Conservation (phyloP, 495 filamentous ascomycete species). For the Aspergillus mulundensis region DNA sequence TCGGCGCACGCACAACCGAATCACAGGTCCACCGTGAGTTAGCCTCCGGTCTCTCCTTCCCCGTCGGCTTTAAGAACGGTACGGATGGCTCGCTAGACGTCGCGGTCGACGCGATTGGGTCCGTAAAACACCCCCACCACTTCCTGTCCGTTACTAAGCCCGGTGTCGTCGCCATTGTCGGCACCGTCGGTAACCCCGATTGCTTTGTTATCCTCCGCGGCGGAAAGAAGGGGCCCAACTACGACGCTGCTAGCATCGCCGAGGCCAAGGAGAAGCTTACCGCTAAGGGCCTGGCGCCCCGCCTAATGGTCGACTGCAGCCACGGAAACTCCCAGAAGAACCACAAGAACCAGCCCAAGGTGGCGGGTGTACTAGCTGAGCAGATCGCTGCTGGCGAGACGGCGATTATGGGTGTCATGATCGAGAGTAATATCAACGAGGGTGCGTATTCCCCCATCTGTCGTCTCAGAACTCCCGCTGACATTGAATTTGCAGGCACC, state of each 20-base stretch:
- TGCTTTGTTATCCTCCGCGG: slow-evolving; percentile 97
- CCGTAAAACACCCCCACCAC: slow-evolving; percentile 89
- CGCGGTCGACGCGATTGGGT: slow-evolving; percentile 94
- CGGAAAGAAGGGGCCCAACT: slow-evolving; percentile 92
- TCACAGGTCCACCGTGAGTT: slow-evolving; percentile 93
- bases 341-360: slow-evolving; percentile 96
- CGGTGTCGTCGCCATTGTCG: slow-evolving; percentile 92
- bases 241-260: slow-evolving; percentile 76
- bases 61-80: slow-evolving; percentile 99
- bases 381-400: slow-evolving; percentile 82
- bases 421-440: slow-evolving; percentile 95
- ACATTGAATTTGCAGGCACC: slow-evolving; percentile 51
- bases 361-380: slow-evolving; percentile 73
- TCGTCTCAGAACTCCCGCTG: not conserved
- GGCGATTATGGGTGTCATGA: slow-evolving; percentile 96
- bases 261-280: slow-evolving; percentile 67
- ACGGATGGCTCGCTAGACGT: slow-evolving; percentile 89
- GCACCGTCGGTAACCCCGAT: slow-evolving; percentile 93
- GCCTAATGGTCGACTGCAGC: slow-evolving; percentile 97
- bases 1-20: slow-evolving; percentile 94
- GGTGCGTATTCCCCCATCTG: slow-evolving; percentile 46
- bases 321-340: slow-evolving; percentile 96
- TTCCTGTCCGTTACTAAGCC: slow-evolving; percentile 99
- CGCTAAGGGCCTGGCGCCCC: slow-evolving; percentile 60
- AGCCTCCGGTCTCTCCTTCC: slow-evolving; percentile 91